Base-by-base conservation (phyloP, 1,139 yeast species). In the Hyphopichia buzzinii region DNA sequence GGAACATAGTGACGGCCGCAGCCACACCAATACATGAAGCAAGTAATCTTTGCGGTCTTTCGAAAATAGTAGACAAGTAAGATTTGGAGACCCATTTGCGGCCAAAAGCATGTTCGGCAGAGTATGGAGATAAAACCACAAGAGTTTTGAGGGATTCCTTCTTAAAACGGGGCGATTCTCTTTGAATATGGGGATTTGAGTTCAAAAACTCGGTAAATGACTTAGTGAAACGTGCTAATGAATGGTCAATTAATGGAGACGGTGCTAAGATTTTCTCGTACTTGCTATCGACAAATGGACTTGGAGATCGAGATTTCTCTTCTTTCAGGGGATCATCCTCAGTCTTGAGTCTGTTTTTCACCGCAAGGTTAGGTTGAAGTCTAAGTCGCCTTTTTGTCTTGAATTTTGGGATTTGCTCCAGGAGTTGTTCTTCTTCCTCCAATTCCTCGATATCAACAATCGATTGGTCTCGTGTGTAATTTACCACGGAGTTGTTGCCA, bases 21-120 rank as follows among this genome's bases (percentile, higher is more conserved):
- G 90, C 79, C 14, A 87, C 75, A 1, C 96, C 96, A 43, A 87
- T 66, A 17, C 89, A 78, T 12, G 84, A 71, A 0, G 95, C 95
- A 42, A 83, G 66, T 34, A 87, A 63, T 32, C 96, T 64, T 59
- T 87, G 92, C 0, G 96, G 96, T 33, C 95, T 66, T 57, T 87
- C 96, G 23, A 87, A 94, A 31, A 87, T 82, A 0, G 92, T 79
- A 15, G 82, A 67, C 33, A 76, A 59, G 50, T 84, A 83, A 2
- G 80, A 62, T 52, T 83, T 84, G 8, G 88, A 67, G 2, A 81
- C 88, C 95, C 95, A 86, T 34, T 69, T 67, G 31, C 96, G 67
- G 8, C 88, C 81, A 55, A 84, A 86, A 3, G 79, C 78, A 58
- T 86, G 95, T 44, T 78, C 77, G 2, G 81, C 62, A 1, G 84